A percentile compares a stretch with the other conserved stretches of the same genome.
These are phyloP conservation scores for Cadophora sp. DNA, from an alignment of 2,329 filamentous ascomycete genomes.

Conservation along the genomic window DNA sequence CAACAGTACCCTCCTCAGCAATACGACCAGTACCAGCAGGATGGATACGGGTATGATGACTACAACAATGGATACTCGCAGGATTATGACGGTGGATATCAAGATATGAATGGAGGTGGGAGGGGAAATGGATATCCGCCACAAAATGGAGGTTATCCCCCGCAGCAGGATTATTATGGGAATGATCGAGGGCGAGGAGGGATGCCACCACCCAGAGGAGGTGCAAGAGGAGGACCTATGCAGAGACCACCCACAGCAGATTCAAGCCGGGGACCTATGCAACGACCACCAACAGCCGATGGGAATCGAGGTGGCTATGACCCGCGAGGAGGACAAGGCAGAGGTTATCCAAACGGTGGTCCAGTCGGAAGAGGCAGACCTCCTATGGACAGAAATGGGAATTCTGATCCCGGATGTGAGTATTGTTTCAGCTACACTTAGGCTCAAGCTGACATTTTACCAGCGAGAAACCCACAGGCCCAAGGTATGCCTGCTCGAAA, in stretches of 20 bases:
- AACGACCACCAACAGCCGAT: slow-evolving; percentile 39
- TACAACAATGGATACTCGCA: slow-evolving; percentile 38
- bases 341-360: slow-evolving; percentile 40
- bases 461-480: slow-evolving; percentile 30
- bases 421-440: slow-evolving; percentile 29
- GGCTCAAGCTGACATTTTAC: slow-evolving; percentile 27
- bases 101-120: slow-evolving; percentile 40
- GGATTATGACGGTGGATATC: slow-evolving; percentile 39
- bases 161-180: slow-evolving; percentile 41
- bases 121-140: slow-evolving; percentile 39
- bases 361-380: slow-evolving; percentile 37
- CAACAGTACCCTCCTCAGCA: slow-evolving; percentile 73
- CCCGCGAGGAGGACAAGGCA: slow-evolving; percentile 35
- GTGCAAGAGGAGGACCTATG: slow-evolving; percentile 35
- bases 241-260: slow-evolving; percentile 40
- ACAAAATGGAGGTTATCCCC: slow-evolving; percentile 39
- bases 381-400: slow-evolving; percentile 33
- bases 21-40: slow-evolving; percentile 43
- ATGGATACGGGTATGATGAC: slow-evolving; percentile 41
- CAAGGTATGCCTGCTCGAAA: slow-evolving; percentile 30
- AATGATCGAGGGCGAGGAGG: slow-evolving; percentile 37
- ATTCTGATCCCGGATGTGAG: slow-evolving; percentile 43
- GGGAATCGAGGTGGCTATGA: slow-evolving; percentile 37
- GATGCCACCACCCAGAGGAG: slow-evolving; percentile 32
- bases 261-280: slow-evolving; percentile 35